These are phyloP conservation scores for Emericellopsis cladophorae DNA, from an alignment of 2,329 filamentous ascomycete genomes.

Conservation along the genomic window DNA sequence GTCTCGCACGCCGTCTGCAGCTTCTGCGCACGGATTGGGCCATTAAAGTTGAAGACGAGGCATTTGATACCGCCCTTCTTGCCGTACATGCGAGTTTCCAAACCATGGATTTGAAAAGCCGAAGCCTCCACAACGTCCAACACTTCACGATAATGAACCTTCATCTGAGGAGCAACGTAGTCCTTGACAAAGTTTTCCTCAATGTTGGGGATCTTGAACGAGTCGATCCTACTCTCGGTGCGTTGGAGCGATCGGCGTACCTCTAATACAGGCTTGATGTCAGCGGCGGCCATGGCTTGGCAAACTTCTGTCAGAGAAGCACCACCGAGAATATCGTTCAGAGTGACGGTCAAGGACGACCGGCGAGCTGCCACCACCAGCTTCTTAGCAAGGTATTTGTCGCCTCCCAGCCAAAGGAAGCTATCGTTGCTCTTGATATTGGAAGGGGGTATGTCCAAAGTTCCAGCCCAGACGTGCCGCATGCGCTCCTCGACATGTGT, in stretches of 20 bases:
- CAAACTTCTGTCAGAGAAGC: conserved; percentile 31
- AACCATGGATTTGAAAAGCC: conserved; percentile 29
- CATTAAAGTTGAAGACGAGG: conserved; percentile 33
- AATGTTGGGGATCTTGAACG: conserved; percentile 2
- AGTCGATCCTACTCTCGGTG: not conserved
- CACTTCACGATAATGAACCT: conserved; percentile 26
- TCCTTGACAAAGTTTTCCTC: conserved; percentile 24
- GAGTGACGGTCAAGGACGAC: conserved; percentile 23
- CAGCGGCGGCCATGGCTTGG: conserved; percentile 8
- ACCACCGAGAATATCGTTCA: conserved; percentile 28
- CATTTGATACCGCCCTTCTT: conserved; percentile 32
- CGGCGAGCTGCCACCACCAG: conserved; percentile 31
- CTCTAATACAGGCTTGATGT: conserved; percentile 2
- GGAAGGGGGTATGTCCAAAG: conserved; percentile 23
- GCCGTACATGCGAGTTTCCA: conserved; percentile 33
- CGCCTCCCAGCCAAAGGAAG: conserved; percentile 33
- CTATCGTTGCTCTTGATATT: conserved; percentile 27
- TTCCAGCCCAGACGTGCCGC: conserved; percentile 32
- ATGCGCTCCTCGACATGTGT: conserved; percentile 33
- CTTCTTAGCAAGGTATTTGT: conserved; percentile 28
- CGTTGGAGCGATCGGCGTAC: not conserved
- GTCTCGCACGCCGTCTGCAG: conserved; percentile 33
- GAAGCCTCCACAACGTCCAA: conserved; percentile 36
- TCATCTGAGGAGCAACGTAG: conserved; percentile 27
- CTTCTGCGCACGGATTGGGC: conserved; percentile 24